Evolutionary conservation across 495 filamentous ascomycete species (phyloP), one percentile per base, ranked within the genome.

Genomic region (Aspergillus campestris): DNA sequence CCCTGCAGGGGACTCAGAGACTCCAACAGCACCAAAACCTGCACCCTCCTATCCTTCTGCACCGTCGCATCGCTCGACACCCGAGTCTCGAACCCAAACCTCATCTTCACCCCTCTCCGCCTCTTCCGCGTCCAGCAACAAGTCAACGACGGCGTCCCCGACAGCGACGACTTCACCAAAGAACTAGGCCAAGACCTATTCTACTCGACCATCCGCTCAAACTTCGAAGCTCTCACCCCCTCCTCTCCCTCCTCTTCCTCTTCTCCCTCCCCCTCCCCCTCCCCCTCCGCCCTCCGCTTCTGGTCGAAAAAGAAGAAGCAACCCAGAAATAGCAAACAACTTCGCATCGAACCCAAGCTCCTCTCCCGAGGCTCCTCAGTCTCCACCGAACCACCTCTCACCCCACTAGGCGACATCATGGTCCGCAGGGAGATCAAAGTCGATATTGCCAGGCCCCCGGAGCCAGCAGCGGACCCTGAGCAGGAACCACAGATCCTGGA

Each of bases 41-140:
- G 57, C 36, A 57, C 60, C 12, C 52, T 82, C 11, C 64, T 79
- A 15, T 62, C 75, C 10, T 82, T 83, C 63, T 75, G 74, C 38
- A 65, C 73, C 10, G 75, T 80, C 33, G 72, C 77, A 48, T 65
- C 73, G 7, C 67, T 82, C 49, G 58, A 73, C 55, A 64, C 60
- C 15, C 60, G 61, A 47, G 53, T 64, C 37, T 50, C 60, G 30
- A 63, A 68, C 40, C 48, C 67, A 48, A 49, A 67, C 41, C 60
- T 66, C 60, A 57, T 55, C 30, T 75, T 75, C 42, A 65, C 66
- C 1, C 77, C 80, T 1, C 60, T 78, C 29, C 71, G 69, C 10
- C 74, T 82, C 45, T 82, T 81, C 69, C 69, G 70, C 34, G 60
- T 65, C 27, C 72, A 77, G 43, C 77, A 81, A 49, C 77, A 79